phyloP scores from a whole-genome alignment of 2,329 filamentous ascomycete species.

The Aspergillus bombycis region DNA sequence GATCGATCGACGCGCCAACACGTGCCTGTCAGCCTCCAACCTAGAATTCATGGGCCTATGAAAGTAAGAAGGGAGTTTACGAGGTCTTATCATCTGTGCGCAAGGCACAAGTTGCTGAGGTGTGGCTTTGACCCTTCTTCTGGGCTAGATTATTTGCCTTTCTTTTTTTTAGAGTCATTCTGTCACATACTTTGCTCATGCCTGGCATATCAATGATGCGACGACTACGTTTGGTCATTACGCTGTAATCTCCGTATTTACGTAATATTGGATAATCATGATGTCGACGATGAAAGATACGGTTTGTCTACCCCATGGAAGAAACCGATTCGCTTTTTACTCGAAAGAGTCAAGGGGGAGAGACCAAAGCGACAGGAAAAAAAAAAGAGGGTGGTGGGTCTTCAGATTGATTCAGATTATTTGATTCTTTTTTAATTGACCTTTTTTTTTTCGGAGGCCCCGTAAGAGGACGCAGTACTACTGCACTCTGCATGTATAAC shows the following conservation, averaged over 20 bases:
- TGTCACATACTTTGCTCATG: background rate
- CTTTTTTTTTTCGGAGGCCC: background rate
- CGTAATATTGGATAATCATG: constrained; percentile 13
- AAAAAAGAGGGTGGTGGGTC: constrained; percentile 4
- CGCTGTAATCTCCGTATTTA: constrained; percentile 5
- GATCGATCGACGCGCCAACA: constrained; percentile 23
- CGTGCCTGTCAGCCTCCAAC: constrained; percentile 19
- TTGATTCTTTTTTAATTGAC: background rate
- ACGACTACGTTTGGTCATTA: background rate
- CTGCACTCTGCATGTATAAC: constrained; percentile 1
- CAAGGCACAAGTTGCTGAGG: background rate
- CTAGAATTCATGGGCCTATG: constrained; percentile 9
- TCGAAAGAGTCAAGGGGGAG: background rate
- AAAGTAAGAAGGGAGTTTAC: background rate
- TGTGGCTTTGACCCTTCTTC: constrained; percentile 2
- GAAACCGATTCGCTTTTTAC: background rate
- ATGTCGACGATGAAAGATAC: constrained; percentile 10
- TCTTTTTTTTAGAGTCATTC: constrained; percentile 11
- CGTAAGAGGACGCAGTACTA: background rate
- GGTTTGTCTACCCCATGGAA: background rate
- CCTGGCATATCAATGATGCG: background rate
- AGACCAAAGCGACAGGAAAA: background rate
- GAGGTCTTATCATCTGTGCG: constrained; percentile 4
- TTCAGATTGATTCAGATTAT: constrained; percentile 1
- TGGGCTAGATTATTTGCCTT: background rate